Conservation (phyloP, 108 stramenopile genomes). For the Pseudonitzschia pungens region DNA sequence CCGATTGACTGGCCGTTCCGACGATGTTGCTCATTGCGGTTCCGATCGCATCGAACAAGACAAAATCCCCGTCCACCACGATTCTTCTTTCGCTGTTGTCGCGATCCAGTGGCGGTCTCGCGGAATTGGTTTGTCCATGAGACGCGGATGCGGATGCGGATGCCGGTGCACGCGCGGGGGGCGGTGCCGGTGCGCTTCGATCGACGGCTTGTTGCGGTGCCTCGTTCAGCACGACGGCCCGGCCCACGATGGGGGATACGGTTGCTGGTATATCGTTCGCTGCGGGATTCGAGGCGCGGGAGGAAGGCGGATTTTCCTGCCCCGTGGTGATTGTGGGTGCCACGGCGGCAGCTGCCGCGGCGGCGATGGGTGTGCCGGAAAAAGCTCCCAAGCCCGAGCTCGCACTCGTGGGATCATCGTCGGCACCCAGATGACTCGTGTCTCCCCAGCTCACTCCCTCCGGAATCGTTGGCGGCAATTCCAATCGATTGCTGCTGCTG, state of each 20-base stretch:
- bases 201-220: neutral
- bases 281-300: neutral
- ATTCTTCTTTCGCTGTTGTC: neutral
- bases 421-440: neutral
- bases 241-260: neutral
- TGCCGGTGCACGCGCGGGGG: neutral
- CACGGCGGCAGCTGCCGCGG: neutral
- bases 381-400: neutral
- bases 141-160: neutral
- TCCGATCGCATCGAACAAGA: slow-evolving; percentile 18
- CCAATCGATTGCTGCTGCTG: slow-evolving; percentile 3
- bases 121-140: neutral
- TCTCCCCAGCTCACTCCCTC: slow-evolving; percentile 10
- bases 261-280: neutral
- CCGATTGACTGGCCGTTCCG: neutral
- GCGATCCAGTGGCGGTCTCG: neutral
- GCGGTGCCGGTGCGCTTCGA: neutral
- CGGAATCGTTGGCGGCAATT: slow-evolving; percentile 16
- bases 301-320: neutral
- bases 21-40: slow-evolving; percentile 1
- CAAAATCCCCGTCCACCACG: neutral
- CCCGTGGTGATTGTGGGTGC: neutral
- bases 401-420: slow-evolving; percentile 7
- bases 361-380: neutral
- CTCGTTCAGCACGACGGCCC: neutral